Evolutionary conservation across 345 rosid genomes (phyloP).

Genomic region (Salix purpurea): DNA sequence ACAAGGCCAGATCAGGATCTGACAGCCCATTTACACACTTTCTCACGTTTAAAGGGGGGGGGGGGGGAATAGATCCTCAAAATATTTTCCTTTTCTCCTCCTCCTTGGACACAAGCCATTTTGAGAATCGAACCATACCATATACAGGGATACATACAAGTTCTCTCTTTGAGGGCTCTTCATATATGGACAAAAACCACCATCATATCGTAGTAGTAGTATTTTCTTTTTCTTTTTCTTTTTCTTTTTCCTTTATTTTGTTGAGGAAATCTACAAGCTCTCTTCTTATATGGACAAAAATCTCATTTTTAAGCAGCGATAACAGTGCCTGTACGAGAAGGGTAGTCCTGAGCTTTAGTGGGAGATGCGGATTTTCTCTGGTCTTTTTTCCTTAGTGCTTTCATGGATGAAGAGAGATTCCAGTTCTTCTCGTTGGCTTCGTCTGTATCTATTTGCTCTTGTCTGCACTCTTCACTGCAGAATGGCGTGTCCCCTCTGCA

Average conservation of each 20-base stretch:
- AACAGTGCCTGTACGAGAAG: constrained; percentile 38
- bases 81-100: background rate
- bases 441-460: constrained; percentile 70
- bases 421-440: constrained; percentile 54
- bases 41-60: background rate
- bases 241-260: background rate
- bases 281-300: background rate
- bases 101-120: background rate
- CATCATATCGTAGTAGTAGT: background rate
- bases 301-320: constrained; percentile 37
- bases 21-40: background rate
- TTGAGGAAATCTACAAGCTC: background rate
- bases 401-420: constrained; percentile 61
- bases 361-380: constrained; percentile 41
- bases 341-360: constrained; percentile 24
- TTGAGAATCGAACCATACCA: background rate
- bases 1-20: background rate
- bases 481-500: constrained; percentile 86
- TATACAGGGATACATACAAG: background rate
- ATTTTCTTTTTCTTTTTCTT: no score
- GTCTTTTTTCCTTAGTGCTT: constrained; percentile 44
- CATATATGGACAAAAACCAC: background rate
- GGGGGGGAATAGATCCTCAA: background rate
- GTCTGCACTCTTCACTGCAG: constrained; percentile 85
- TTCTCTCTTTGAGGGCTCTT: background rate